Evolutionary conservation across 169 alveolate species (phyloP).

Genomic region (Cryptosporidium viatorum): DNA sequence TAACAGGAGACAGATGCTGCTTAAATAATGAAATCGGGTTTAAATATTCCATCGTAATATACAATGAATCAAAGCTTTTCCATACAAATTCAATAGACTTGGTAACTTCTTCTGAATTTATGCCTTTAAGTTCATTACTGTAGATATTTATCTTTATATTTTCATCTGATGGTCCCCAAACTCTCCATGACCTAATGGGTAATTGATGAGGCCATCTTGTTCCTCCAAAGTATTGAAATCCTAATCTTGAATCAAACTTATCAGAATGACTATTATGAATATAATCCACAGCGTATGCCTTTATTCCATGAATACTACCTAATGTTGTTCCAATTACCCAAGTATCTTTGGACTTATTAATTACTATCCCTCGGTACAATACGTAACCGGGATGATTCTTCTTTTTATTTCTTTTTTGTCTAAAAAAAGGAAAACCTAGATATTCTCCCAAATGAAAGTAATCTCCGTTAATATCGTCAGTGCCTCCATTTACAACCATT

Average conservation of each 20-base stretch:
- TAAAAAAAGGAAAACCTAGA: slow-evolving; percentile 69
- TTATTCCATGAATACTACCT: slow-evolving; percentile 71
- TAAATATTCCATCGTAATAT: slow-evolving; percentile 53
- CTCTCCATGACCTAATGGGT: slow-evolving; percentile 62
- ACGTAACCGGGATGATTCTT: slow-evolving; percentile 62
- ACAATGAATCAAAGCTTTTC: slow-evolving; percentile 52
- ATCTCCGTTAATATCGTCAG: slow-evolving; percentile 71
- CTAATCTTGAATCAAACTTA: slow-evolving; percentile 16
- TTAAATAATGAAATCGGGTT: slow-evolving; percentile 39
- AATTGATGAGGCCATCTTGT: slow-evolving; percentile 74
- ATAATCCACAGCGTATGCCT: slow-evolving; percentile 65
- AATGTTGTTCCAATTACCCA: slow-evolving; percentile 74
- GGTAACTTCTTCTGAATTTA: slow-evolving; percentile 41
- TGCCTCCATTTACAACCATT: slow-evolving; percentile 64
- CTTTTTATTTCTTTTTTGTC: slow-evolving; percentile 65
- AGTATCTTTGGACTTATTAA: slow-evolving; percentile 40
- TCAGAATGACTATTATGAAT: background rate
- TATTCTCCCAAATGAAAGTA: slow-evolving; percentile 66
- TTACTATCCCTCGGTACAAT: slow-evolving; percentile 39
- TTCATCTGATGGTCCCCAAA: slow-evolving; percentile 57
- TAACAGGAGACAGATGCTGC: slow-evolving; percentile 58
- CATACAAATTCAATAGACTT: slow-evolving; percentile 36
- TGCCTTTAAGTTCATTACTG: slow-evolving; percentile 39
- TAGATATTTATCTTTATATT: slow-evolving; percentile 36
- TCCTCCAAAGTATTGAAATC: slow-evolving; percentile 67